Evolutionary conservation across 306 rosid genomes (phyloP), one percentile per base, ranked within the genome.

Genomic region (Comarum palustre): DNA sequence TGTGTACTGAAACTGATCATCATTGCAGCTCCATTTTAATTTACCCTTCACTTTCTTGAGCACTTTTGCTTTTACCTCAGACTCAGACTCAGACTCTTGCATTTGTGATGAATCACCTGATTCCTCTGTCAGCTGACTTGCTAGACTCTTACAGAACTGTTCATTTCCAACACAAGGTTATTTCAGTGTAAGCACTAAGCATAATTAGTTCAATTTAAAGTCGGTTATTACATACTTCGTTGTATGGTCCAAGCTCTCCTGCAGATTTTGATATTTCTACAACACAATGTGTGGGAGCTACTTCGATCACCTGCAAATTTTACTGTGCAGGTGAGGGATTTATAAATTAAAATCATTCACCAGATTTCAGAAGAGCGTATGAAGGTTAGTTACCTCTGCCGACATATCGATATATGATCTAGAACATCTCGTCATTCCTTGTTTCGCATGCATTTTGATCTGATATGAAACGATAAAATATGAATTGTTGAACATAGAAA

Each of bases 281-380:
- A 19, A 91, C 96, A 84, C 96, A 91, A 73, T 86, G 79, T 24
- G 84, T 78, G 11, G 97, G 97, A 74, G 97, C 83, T 74, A 91
- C 93, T 79, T 89, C 93, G 57, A 80, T 89, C 76, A 89, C 96
- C 97, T 91, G 86, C 51, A 47, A 83, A 39, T 81, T 85, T 32
- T 63, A 59, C 42, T 60, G n/a, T 10, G 20, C 15, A 10, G 60
- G 61, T 70, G 68, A 73, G 69, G 57, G 41, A 59, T 38, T 72
- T 14, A 73, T 6, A 69, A 65, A 47, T n/a, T 29, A 27, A 55
- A 43, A 52, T 60, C 32, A 52, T 36, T 55, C 36, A 15, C 19
- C 38, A 5, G 38, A 45, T 4, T 46, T 57, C 42, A 54, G 20
- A 34, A 54, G 20, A 47, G 19, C 46, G 25, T 71, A 61, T 48